A percentile compares a stretch with the other conserved stretches of the same genome.
Conservation (phyloP, 129 eudicot genomes). For the Erigeron canadensis region DNA sequence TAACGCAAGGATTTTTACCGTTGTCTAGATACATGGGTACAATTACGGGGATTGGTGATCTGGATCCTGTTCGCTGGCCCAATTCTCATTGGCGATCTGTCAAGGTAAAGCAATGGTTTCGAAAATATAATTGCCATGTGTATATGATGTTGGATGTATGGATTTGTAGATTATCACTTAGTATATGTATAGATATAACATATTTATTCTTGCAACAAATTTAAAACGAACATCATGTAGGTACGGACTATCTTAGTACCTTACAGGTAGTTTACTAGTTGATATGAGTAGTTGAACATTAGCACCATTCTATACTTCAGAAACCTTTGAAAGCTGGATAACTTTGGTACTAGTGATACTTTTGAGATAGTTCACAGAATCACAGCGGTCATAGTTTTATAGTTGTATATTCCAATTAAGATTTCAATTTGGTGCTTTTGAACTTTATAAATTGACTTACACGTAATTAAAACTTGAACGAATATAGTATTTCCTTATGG, state of each 20-base stretch:
- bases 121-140: conserved; percentile 8
- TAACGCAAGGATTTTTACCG: conserved; percentile 18
- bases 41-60: conserved; percentile 86
- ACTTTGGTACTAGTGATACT: neutral
- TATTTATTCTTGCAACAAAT: conserved; percentile 4
- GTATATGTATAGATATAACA: neutral
- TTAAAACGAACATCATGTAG: neutral
- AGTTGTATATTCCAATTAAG: neutral
- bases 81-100: conserved; percentile 99
- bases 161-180: neutral
- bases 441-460: too few relatives aligned
- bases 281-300: too few relatives aligned
- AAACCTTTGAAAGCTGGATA: neutral
- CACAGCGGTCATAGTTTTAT: neutral
- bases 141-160: neutral
- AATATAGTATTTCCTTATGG: neutral
- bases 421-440: too few relatives aligned
- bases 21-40: conserved; percentile 94
- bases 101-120: conserved; percentile 45
- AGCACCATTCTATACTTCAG: too few relatives aligned
- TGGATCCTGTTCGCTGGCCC: conserved; percentile 95
- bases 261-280: neutral
- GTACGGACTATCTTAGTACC: neutral
- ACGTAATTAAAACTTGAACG: neutral
- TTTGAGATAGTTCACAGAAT: neutral